Conservation (phyloP, 2,329 filamentous ascomycete species). For the Pseudogymnoascus destructans region DNA sequence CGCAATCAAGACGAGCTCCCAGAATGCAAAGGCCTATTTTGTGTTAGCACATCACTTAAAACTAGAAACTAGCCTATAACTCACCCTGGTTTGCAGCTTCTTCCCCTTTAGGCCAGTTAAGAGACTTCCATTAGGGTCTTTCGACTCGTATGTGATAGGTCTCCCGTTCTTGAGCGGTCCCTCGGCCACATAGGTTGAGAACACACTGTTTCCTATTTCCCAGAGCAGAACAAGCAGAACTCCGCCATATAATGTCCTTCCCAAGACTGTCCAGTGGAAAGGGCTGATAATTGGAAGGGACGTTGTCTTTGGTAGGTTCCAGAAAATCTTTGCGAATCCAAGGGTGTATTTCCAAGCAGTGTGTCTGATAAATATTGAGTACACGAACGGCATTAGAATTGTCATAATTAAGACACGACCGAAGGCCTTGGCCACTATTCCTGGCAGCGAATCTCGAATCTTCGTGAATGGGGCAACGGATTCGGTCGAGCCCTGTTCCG, state of each 20-base stretch:
- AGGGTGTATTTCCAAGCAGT: constrained; percentile 58
- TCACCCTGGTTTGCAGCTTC: constrained; percentile 60
- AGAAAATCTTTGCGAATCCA: constrained; percentile 56
- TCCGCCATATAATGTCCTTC: constrained; percentile 47
- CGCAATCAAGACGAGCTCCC: constrained; percentile 76
- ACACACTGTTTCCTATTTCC: constrained; percentile 63
- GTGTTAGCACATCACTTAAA: constrained; percentile 14
- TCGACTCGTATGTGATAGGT: constrained; percentile 72
- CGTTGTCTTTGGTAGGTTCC: constrained; percentile 60
- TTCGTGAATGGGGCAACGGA: constrained; percentile 27
- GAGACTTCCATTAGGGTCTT: constrained; percentile 83
- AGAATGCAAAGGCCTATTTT: constrained; percentile 67
- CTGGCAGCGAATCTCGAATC: constrained; percentile 22
- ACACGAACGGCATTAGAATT: constrained; percentile 40
- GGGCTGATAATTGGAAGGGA: constrained; percentile 47
- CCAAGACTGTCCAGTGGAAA: constrained; percentile 41
- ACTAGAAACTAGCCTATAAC: constrained; percentile 16
- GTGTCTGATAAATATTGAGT: constrained; percentile 48
- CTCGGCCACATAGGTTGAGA: constrained; percentile 67
- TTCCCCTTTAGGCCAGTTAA: constrained; percentile 73
- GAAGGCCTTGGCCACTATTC: constrained; percentile 16
- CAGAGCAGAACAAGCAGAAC: constrained; percentile 59
- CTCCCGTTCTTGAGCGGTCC: constrained; percentile 74
- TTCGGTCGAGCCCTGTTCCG: constrained; percentile 14
- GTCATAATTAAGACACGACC: constrained; percentile 28